These are phyloP conservation scores for Phytophthora pluvialis DNA, from an alignment of 352 stramenopile genomes.

Conservation along the genomic window DNA sequence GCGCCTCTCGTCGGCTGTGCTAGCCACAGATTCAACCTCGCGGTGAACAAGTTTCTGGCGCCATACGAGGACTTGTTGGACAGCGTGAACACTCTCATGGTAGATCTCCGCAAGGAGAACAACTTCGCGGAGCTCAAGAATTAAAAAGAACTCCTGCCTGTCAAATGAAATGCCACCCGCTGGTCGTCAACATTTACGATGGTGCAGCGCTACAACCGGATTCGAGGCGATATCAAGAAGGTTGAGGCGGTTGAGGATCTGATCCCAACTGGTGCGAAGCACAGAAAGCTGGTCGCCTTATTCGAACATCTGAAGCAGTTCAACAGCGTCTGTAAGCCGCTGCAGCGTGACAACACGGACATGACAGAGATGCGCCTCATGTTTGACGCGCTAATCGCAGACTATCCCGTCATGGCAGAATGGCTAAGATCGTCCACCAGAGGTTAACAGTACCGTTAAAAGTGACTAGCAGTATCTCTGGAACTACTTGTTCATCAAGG, in stretches of 20 bases:
- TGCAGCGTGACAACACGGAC: conserved; percentile 4
- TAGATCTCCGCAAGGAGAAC: conserved; percentile 19
- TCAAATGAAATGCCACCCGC: conserved; percentile 27
- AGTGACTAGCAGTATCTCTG: no score
- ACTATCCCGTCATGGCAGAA: conserved; percentile 15
- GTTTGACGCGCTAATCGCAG: conserved; percentile 7
- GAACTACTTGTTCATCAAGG: no score
- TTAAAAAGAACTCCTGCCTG: conserved; percentile 5
- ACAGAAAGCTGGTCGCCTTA: conserved; percentile 15
- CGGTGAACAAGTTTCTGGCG: conserved; percentile 11
- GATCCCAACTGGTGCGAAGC: conserved; percentile 13
- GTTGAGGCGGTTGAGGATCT: conserved; percentile 19
- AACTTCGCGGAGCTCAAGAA: conserved; percentile 27
- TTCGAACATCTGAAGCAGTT: conserved; percentile 24
- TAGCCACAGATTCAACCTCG: conserved; percentile 35
- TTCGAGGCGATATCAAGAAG: conserved; percentile 8
- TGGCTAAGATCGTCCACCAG: conserved; percentile 9
- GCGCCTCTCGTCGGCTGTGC: conserved; percentile 32
- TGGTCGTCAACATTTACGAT: conserved; percentile 32
- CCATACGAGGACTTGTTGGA: conserved; percentile 8
- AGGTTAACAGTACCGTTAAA: no score
- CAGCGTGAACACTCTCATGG: conserved; percentile 32
- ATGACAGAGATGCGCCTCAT: conserved; percentile 20
- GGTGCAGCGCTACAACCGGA: conserved; percentile 29
- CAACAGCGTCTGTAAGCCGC: conserved; percentile 11